Percentiles rank a stretch among this genome's conserved stretches.
Conservation (phyloP, 2,329 filamentous ascomycete genomes). For the Huntiella decipiens region DNA sequence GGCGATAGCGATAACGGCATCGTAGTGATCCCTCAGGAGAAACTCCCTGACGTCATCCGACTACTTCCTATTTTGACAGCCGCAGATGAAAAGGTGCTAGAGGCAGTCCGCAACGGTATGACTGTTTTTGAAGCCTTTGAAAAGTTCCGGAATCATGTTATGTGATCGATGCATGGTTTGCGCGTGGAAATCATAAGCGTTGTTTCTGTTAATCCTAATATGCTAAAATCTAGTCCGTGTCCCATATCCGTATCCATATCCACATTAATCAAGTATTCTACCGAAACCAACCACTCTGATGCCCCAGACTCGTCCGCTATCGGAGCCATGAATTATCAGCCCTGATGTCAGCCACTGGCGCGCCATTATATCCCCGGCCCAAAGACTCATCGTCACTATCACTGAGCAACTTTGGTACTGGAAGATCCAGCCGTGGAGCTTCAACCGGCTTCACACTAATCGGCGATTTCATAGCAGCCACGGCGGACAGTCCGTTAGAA, state of each 20-base stretch:
- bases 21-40: constrained; percentile 44
- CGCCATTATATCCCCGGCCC: constrained; percentile 3
- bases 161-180: no score
- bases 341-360: constrained; percentile 7
- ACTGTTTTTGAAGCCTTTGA: constrained; percentile 46
- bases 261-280: not conserved
- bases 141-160: not conserved
- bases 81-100: constrained; percentile 42
- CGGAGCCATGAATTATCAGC: constrained; percentile 11
- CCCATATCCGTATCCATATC: no score
- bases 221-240: no score
- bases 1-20: constrained; percentile 51
- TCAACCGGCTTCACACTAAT: not conserved
- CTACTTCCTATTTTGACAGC: constrained; percentile 31
- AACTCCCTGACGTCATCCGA: constrained; percentile 39
- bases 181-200: no score
- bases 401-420: constrained; percentile 9
- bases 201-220: no score
- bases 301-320: constrained; percentile 6
- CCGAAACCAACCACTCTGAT: constrained; percentile 1
- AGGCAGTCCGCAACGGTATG: constrained; percentile 42
- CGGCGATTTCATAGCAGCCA: not conserved
- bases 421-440: constrained; percentile 8
- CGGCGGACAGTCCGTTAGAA: not conserved
- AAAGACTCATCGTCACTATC: constrained; percentile 10